Evolutionary conservation across 768 basidiomycete genomes (phyloP).

Genomic region (Crucibulum laeve): DNA sequence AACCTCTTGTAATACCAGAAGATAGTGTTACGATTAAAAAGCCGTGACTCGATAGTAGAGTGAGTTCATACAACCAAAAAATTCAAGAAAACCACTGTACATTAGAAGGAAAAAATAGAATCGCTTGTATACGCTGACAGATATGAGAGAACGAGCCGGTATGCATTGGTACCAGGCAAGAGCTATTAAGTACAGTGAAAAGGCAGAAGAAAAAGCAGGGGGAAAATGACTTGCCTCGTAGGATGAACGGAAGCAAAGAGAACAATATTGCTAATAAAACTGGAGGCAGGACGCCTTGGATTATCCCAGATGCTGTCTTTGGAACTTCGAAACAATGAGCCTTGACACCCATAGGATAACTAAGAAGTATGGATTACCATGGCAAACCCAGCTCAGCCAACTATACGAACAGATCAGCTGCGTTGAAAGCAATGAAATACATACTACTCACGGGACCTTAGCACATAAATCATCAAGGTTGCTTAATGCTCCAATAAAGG

Average conservation of each 20-base stretch:
- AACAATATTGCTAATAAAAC: conserved; percentile 59
- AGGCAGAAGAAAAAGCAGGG: background rate
- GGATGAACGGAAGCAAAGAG: conserved; percentile 52
- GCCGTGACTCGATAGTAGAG: conserved; percentile 41
- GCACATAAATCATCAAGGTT: conserved; percentile 51
- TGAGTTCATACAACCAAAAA: background rate
- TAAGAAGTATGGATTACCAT: conserved; percentile 15
- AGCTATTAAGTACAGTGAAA: conserved; percentile 21
- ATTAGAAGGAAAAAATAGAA: conserved; percentile 66
- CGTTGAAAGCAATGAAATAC: background rate
- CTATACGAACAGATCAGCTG: conserved; percentile 15
- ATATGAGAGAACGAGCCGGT: conserved; percentile 63
- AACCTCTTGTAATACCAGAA: conserved; percentile 48
- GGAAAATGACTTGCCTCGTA: conserved; percentile 38
- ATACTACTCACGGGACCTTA: conserved; percentile 33
- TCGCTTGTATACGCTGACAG: conserved; percentile 67
- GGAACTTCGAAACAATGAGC: conserved; percentile 20
- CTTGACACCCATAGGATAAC: background rate
- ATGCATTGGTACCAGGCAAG: conserved; percentile 70
- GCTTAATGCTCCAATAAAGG: conserved; percentile 61
- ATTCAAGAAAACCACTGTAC: conserved; percentile 18
- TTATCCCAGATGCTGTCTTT: conserved; percentile 40
- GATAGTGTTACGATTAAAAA: conserved; percentile 69
- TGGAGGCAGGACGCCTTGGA: conserved; percentile 67
- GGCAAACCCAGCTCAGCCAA: conserved; percentile 60